Conservation (phyloP, 2,329 filamentous ascomycete species). For the Niveomyces coronatus region DNA sequence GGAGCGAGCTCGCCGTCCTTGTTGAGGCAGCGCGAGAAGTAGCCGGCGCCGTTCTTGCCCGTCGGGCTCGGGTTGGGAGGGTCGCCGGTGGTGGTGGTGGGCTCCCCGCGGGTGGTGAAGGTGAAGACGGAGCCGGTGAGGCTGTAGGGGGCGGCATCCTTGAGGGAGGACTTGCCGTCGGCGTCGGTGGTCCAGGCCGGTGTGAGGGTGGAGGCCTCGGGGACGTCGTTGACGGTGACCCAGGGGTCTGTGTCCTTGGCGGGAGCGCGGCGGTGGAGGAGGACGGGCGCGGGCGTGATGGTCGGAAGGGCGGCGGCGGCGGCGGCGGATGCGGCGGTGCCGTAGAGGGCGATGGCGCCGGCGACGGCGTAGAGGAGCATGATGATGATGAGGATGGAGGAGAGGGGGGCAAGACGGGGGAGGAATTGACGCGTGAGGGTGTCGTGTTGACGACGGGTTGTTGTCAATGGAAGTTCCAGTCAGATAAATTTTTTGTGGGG, state of each 20-base stretch:
- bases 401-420: not conserved
- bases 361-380: conserved; percentile 2
- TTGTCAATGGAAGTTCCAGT: not conserved
- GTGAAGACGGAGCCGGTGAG: conserved; percentile 35
- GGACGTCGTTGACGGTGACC: conserved; percentile 40
- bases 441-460: conserved; percentile 3
- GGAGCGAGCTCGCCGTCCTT: conserved; percentile 35
- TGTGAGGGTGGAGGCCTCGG: conserved; percentile 38
- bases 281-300: conserved; percentile 9
- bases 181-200: conserved; percentile 35
- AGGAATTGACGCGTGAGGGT: not conserved
- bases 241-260: conserved; percentile 34
- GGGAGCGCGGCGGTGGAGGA: conserved; percentile 14
- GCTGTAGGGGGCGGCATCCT: conserved; percentile 33
- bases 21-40: conserved; percentile 42
- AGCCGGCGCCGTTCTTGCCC: conserved; percentile 30
- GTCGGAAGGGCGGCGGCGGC: not conserved
- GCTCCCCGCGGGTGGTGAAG: conserved; percentile 23
- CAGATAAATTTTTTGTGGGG: conserved; percentile 6
- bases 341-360: conserved; percentile 4
- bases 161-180: conserved; percentile 29
- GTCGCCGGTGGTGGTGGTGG: conserved; percentile 31
- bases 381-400: not conserved
- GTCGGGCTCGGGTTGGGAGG: conserved; percentile 36
- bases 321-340: not conserved